These are phyloP conservation scores for Tricholoma matsutake DNA, from an alignment of 768 basidiomycete species.

Conservation along the genomic window DNA sequence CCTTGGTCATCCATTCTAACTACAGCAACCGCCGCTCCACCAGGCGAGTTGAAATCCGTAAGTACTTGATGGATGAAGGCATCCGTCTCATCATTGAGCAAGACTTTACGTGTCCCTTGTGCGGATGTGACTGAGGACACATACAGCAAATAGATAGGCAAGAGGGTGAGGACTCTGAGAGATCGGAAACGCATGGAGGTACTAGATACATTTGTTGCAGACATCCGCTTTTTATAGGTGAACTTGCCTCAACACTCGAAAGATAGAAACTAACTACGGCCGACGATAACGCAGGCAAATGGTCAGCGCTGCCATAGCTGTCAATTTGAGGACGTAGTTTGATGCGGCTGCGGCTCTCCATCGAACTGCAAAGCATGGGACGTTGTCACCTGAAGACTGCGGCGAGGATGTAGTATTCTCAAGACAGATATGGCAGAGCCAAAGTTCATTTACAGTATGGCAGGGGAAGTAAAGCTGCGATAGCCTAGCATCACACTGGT, in stretches of 20 bases:
- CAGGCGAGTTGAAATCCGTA: conserved; percentile 23
- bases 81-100: conserved; percentile 19
- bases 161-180: neutral
- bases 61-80: conserved; percentile 21
- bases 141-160: conserved; percentile 3
- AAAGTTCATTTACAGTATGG: no score
- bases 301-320: neutral
- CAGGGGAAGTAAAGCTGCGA: no score
- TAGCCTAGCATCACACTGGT: no score
- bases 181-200: neutral
- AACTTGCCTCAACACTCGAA: neutral
- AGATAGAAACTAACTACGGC: neutral
- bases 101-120: neutral
- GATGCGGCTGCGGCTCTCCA: neutral
- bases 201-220: neutral
- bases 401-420: no score
- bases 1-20: conserved; percentile 20
- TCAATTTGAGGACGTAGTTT: neutral
- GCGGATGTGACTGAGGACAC: neutral
- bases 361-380: neutral
- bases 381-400: no score
- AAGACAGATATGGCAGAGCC: no score
- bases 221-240: neutral
- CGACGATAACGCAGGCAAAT: neutral
- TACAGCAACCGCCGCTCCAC: conserved; percentile 27